These are phyloP conservation scores for Mentha longifolia DNA, from an alignment of 257 asterid genomes.

Conservation along the genomic window DNA sequence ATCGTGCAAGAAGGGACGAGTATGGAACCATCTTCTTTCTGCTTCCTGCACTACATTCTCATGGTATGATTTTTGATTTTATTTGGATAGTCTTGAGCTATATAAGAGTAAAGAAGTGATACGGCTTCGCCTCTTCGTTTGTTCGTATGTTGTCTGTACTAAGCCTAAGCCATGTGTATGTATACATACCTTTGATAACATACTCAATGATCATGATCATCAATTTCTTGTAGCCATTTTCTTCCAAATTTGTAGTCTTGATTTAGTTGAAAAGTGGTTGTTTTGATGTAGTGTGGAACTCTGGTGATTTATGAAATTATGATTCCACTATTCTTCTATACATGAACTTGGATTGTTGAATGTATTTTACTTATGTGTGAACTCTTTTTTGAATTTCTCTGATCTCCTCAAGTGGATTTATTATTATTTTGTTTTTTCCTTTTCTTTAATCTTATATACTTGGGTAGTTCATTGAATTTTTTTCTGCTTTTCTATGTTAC, in stretches of 20 bases:
- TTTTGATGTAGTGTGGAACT: slow-evolving; percentile 11
- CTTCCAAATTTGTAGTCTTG: slow-evolving; percentile 20
- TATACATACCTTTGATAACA: slow-evolving; percentile 9
- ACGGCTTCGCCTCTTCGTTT: not conserved
- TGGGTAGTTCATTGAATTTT: too few species aligned
- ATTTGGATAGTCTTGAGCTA: slow-evolving; percentile 23
- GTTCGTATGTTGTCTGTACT: slow-evolving; percentile 23
- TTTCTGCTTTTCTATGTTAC: too few species aligned
- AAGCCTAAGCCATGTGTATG: slow-evolving; percentile 16
- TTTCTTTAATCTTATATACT: too few species aligned
- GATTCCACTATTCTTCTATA: slow-evolving; percentile 23
- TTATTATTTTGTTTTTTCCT: too few species aligned
- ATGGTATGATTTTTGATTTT: slow-evolving; percentile 29
- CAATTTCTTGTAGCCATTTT: slow-evolving; percentile 20
- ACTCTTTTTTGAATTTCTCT: too few species aligned
- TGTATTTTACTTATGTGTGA: not conserved
- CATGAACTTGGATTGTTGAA: slow-evolving; percentile 12
- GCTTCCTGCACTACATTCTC: slow-evolving; percentile 32
- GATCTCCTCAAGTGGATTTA: too few species aligned
- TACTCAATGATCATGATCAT: slow-evolving; percentile 13
- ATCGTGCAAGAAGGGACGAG: slow-evolving; percentile 22
- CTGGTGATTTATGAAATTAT: slow-evolving; percentile 11
- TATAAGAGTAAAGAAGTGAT: slow-evolving; percentile 17
- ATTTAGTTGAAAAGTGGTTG: not conserved
- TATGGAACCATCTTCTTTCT: slow-evolving; percentile 14